These are phyloP conservation scores for Penicillium palitans DNA, from an alignment of 2,329 filamentous ascomycete genomes.

Conservation along the genomic window DNA sequence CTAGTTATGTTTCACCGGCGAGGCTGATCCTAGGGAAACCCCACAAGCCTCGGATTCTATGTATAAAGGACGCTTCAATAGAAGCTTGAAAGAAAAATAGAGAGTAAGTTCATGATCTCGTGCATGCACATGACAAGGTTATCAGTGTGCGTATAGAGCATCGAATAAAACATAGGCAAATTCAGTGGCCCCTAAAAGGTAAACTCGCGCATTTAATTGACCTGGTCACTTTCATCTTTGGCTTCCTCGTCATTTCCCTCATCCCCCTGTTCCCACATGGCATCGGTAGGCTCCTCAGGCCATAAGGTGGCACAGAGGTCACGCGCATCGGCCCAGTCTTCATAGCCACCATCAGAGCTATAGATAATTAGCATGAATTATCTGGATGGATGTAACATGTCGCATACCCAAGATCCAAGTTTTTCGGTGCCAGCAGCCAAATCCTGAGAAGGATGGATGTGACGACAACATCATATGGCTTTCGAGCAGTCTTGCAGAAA, in stretches of 20 bases:
- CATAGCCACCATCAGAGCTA: slow-evolving; percentile 11
- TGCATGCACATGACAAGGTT: neutral
- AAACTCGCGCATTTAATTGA: no score
- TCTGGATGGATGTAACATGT: no score
- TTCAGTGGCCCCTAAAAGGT: neutral
- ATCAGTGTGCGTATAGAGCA: neutral
- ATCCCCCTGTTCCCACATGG: neutral
- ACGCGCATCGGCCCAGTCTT: slow-evolving; percentile 6
- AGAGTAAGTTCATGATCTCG: neutral
- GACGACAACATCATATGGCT: slow-evolving; percentile 24
- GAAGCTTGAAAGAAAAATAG: neutral
- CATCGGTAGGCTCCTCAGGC: neutral
- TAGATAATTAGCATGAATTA: neutral
- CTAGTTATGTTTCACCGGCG: no score
- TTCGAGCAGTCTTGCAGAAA: slow-evolving; percentile 18
- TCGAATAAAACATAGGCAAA: no score
- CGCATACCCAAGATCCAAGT: slow-evolving; percentile 3
- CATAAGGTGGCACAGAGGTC: slow-evolving; percentile 6
- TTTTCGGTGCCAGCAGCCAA: slow-evolving; percentile 16
- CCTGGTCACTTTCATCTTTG: neutral
- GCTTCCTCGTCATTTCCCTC: neutral
- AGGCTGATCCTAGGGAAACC: no score
- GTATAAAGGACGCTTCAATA: no score
- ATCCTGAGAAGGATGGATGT: slow-evolving; percentile 21
- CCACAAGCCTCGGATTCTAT: no score